These are phyloP conservation scores for Lagenidium giganteum DNA, from an alignment of 352 stramenopile genomes.

Conservation along the genomic window DNA sequence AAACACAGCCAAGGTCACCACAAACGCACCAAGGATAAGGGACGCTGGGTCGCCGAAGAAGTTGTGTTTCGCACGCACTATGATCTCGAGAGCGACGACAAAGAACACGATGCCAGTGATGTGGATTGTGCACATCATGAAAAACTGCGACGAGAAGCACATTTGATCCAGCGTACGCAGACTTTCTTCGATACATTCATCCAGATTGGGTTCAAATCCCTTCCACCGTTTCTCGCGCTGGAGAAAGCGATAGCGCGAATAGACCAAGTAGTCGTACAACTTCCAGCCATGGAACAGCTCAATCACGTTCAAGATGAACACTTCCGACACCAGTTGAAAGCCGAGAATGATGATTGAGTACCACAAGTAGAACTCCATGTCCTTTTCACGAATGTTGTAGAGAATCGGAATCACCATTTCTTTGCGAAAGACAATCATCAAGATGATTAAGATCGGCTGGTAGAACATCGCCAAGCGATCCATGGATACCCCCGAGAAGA, in stretches of 20 bases:
- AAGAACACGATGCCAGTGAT: conserved; percentile 93
- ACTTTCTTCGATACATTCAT: conserved; percentile 95
- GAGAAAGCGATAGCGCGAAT: conserved; percentile 91
- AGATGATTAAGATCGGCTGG: conserved; percentile 87
- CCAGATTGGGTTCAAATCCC: conserved; percentile 89
- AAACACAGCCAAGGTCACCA: conserved; percentile 41
- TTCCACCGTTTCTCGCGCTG: conserved; percentile 95
- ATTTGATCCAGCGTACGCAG: conserved; percentile 93
- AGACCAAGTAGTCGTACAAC: conserved; percentile 95
- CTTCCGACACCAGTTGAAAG: conserved; percentile 91
- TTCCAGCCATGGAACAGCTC: conserved; percentile 97
- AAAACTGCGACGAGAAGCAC: conserved; percentile 96
- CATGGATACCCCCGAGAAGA: conserved; percentile 85
- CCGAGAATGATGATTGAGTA: conserved; percentile 92
- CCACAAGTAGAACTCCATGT: conserved; percentile 96
- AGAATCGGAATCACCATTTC: conserved; percentile 88
- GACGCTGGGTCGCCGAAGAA: conserved; percentile 92
- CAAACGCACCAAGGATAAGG: conserved; percentile 66
- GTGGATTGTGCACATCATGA: conserved; percentile 94
- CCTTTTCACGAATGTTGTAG: conserved; percentile 94
- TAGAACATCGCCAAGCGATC: conserved; percentile 90
- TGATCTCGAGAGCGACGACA: conserved; percentile 92
- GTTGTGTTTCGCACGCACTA: conserved; percentile 91
- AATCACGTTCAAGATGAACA: conserved; percentile 91
- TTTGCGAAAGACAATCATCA: conserved; percentile 92